phyloP scores from a whole-genome alignment of 805 yeast species.

The Sugiyamaella qingdaonensis region DNA sequence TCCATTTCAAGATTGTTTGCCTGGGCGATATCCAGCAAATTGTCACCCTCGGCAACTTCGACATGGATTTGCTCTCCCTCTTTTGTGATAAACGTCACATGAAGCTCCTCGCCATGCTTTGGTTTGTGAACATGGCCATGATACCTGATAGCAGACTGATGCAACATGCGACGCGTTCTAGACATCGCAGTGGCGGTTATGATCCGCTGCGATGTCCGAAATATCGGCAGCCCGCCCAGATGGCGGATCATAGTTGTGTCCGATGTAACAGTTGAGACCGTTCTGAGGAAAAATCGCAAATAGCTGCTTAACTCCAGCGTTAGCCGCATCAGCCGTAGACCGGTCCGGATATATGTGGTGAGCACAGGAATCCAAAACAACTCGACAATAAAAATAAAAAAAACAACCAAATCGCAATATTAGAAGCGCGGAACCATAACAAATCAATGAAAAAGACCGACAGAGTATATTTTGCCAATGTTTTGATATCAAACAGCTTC shows the following conservation, averaged over 20 bases:
- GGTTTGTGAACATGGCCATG: slow-evolving; percentile 93
- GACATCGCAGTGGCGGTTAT: background rate
- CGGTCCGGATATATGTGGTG: too few species aligned
- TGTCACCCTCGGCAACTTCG: slow-evolving; percentile 91
- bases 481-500: too few species aligned
- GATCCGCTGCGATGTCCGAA: background rate
- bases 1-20: slow-evolving; percentile 93
- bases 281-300: too few species aligned
- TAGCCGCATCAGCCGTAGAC: too few species aligned
- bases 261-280: too few species aligned
- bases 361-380: too few species aligned
- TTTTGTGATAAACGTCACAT: slow-evolving; percentile 83
- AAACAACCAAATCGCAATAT: too few species aligned
- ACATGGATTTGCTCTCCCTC: slow-evolving; percentile 79
- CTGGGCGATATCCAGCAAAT: slow-evolving; percentile 89
- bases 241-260: background rate
- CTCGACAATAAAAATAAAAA: too few species aligned
- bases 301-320: too few species aligned
- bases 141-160: background rate
- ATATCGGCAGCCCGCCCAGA: background rate
- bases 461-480: too few species aligned
- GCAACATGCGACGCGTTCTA: background rate
- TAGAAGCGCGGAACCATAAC: too few species aligned
- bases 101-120: slow-evolving; percentile 86
- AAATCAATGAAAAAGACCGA: too few species aligned